Conservation (phyloP, 2,329 filamentous ascomycete genomes). For the Arthrocladium fulminans region DNA sequence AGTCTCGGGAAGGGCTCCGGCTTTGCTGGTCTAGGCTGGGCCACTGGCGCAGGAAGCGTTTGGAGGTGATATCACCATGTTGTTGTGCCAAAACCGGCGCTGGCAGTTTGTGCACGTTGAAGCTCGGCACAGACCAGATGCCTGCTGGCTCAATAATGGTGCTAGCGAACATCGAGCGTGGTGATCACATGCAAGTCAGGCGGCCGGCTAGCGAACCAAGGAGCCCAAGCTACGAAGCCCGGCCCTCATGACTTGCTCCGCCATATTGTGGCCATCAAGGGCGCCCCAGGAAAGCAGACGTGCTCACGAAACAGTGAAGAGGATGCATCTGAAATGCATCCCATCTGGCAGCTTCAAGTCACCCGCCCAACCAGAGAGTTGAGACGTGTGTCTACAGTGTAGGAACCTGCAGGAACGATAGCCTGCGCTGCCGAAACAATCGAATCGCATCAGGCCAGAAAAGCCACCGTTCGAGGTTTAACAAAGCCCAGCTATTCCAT, state of each 20-base stretch:
- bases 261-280: too few relatives aligned
- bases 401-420: background rate
- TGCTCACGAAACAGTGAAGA: too few relatives aligned
- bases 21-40: slow-evolving; percentile 21
- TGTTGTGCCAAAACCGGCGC: too few relatives aligned
- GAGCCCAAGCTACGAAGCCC: too few relatives aligned
- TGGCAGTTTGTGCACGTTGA: too few relatives aligned
- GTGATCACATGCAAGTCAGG: too few relatives aligned
- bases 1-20: slow-evolving; percentile 19
- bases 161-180: too few relatives aligned
- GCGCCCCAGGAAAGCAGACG: too few relatives aligned
- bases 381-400: background rate
- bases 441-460: background rate
- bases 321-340: background rate
- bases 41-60: slow-evolving; percentile 20
- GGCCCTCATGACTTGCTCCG: too few relatives aligned
- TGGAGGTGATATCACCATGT: slow-evolving; percentile 15
- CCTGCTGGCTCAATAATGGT: too few relatives aligned
- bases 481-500: background rate
- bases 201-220: too few relatives aligned
- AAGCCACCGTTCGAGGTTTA: background rate
- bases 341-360: background rate
- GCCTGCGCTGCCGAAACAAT: background rate
- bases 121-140: too few relatives aligned
- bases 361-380: background rate